These are phyloP conservation scores for Solanum clarkiae DNA, from an alignment of 257 asterid species.

Conservation along the genomic window DNA sequence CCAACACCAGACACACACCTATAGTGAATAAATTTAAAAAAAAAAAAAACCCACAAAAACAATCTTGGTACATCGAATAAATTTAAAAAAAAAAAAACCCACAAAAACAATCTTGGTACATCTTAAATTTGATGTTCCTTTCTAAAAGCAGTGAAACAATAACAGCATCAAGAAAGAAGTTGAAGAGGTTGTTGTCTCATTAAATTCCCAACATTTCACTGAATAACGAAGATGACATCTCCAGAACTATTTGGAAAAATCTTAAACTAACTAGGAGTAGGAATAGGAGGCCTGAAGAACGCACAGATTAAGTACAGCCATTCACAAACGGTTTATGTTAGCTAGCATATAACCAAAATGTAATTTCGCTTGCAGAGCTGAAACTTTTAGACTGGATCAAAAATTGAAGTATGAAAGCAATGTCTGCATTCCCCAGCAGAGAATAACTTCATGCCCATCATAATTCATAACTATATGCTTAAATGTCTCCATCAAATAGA, in stretches of 20 bases:
- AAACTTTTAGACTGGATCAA: neutral
- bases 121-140: neutral
- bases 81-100: neutral
- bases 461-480: neutral
- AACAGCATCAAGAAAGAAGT: neutral
- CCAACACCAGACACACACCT: constrained; percentile 99
- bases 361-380: neutral
- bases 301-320: neutral
- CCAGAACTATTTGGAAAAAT: neutral
- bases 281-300: neutral
- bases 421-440: neutral
- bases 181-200: neutral
- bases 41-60: neutral
- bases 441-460: neutral
- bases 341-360: neutral
- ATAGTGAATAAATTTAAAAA: neutral
- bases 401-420: neutral
- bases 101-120: neutral
- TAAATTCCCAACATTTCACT: neutral
- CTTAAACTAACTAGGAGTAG: neutral
- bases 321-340: neutral
- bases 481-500: neutral
- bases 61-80: neutral
- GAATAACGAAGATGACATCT: neutral
- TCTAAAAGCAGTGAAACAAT: neutral